phyloP scores from a whole-genome alignment of 495 filamentous ascomycete genomes.

The Aspergillus taichungensis region DNA sequence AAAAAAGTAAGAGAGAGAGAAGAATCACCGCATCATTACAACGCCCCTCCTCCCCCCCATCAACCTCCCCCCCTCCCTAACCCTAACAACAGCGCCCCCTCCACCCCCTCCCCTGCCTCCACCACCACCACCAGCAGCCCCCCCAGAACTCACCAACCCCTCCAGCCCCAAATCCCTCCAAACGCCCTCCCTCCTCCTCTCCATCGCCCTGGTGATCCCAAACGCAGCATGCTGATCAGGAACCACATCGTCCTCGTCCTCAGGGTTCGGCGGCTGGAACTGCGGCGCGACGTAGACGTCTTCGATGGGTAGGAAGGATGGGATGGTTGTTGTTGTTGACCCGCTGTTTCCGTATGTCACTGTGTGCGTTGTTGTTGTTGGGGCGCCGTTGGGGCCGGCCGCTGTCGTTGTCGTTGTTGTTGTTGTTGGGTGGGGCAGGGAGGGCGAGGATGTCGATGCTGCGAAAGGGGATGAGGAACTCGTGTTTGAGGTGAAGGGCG shows the following conservation, averaged over 20 bases:
- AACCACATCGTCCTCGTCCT: constrained; percentile 97
- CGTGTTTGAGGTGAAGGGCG: constrained; percentile 12
- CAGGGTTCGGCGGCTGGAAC: constrained; percentile 86
- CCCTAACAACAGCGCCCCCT: constrained; percentile 9
- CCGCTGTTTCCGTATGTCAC: constrained; percentile 24
- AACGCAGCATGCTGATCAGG: constrained; percentile 97
- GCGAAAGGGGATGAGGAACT: constrained; percentile 13
- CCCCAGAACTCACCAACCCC: constrained; percentile 50
- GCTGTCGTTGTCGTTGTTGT: constrained; percentile 15
- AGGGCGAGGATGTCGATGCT: constrained; percentile 6
- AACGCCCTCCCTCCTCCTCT: constrained; percentile 51
- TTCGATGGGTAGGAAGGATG: constrained; percentile 43
- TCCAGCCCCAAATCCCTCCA: constrained; percentile 83
- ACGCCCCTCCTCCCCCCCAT: constrained; percentile 16
- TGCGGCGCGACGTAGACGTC: constrained; percentile 87
- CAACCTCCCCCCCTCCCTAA: constrained; percentile 10
- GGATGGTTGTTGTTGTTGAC: constrained; percentile 25
- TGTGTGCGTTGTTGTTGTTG: constrained; percentile 7
- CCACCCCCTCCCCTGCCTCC: constrained; percentile 9
- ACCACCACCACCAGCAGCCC: constrained; percentile 15
- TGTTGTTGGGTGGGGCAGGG: constrained; percentile 3
- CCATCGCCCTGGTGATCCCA: constrained; percentile 79
- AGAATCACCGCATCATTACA: constrained; percentile 26
- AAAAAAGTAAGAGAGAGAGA: no score
- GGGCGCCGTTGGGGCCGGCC: constrained; percentile 9